Percentiles rank a stretch among this genome's conserved stretches.
phyloP scores from a whole-genome alignment of 2,329 filamentous ascomycete genomes.

The Pseudocercospora fuligena region DNA sequence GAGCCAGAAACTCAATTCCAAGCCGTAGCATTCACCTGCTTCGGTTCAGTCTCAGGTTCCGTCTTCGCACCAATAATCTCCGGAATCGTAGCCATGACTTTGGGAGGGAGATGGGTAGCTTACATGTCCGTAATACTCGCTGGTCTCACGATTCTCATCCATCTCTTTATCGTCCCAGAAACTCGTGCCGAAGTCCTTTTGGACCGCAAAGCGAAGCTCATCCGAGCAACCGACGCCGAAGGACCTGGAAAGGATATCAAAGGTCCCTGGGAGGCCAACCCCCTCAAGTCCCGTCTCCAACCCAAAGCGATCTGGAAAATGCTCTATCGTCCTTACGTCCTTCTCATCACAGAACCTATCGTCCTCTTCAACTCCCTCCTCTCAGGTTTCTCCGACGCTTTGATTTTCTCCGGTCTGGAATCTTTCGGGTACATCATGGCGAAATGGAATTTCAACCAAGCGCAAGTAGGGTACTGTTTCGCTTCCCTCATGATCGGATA shows the following conservation, averaged over 20 bases:
- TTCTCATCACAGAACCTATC: constrained; percentile 77
- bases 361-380: constrained; percentile 72
- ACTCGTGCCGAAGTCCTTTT: constrained; percentile 77
- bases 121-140: constrained; percentile 87
- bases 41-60: constrained; percentile 41
- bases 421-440: constrained; percentile 69
- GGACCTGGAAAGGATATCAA: constrained; percentile 59
- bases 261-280: constrained; percentile 68
- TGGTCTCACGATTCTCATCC: constrained; percentile 66
- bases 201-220: constrained; percentile 74
- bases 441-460: constrained; percentile 64
- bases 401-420: constrained; percentile 80
- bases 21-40: constrained; percentile 60
- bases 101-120: constrained; percentile 76
- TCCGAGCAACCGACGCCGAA: constrained; percentile 56
- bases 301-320: constrained; percentile 52
- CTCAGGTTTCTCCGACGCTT: constrained; percentile 72
- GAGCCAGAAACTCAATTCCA: constrained; percentile 62
- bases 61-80: constrained; percentile 41
- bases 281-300: constrained; percentile 50
- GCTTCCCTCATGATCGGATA: constrained; percentile 67
- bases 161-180: constrained; percentile 67
- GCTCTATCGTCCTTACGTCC: constrained; percentile 69
- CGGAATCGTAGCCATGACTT: constrained; percentile 42
- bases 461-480: constrained; percentile 65